A percentile compares a stretch with the other conserved stretches of the same genome.
These are phyloP conservation scores for Raphidocelis subcapitata DNA, from an alignment of 139 green algal species.

Conservation along the genomic window DNA sequence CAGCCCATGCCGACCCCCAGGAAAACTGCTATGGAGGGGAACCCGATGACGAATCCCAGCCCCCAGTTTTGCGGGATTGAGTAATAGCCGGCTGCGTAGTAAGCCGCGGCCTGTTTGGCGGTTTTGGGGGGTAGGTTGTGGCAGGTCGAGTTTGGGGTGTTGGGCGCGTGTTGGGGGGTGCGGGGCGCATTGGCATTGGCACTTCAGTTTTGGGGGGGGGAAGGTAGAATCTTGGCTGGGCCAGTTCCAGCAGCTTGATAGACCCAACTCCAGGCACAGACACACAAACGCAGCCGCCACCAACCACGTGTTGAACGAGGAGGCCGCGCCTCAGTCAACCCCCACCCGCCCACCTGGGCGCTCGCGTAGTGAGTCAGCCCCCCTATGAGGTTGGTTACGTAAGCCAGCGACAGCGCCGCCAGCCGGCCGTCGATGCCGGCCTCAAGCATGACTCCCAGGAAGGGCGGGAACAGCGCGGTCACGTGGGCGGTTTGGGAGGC, in stretches of 20 bases:
- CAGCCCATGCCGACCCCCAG: too few relatives aligned
- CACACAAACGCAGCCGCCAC: too few relatives aligned
- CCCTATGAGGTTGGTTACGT: slow-evolving; percentile 94
- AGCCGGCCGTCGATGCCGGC: slow-evolving; percentile 50
- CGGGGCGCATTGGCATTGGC: too few relatives aligned
- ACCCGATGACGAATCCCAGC: background rate
- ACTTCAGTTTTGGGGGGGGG: too few relatives aligned
- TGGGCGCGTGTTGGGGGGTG: too few relatives aligned
- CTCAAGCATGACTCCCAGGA: slow-evolving; percentile 91
- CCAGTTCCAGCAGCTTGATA: too few relatives aligned
- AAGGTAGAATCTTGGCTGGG: too few relatives aligned
- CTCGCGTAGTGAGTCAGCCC: slow-evolving; percentile 94
- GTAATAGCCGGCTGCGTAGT: slow-evolving; percentile 72
- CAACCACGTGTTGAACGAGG: too few relatives aligned
- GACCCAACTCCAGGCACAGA: too few relatives aligned
- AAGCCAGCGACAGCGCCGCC: slow-evolving; percentile 73
- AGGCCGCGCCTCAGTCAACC: too few relatives aligned
- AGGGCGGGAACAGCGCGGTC: slow-evolving; percentile 89
- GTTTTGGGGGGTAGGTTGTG: slow-evolving; percentile 1
- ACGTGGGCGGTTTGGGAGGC: slow-evolving; percentile 93
- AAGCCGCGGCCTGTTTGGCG: slow-evolving; percentile 82
- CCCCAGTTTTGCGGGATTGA: background rate
- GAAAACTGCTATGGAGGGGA: background rate
- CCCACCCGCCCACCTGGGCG: slow-evolving; percentile 82
- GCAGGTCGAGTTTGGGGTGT: too few relatives aligned